Conservation (phyloP, 164 flowering plant species). For the Brasenia schreberi region DNA sequence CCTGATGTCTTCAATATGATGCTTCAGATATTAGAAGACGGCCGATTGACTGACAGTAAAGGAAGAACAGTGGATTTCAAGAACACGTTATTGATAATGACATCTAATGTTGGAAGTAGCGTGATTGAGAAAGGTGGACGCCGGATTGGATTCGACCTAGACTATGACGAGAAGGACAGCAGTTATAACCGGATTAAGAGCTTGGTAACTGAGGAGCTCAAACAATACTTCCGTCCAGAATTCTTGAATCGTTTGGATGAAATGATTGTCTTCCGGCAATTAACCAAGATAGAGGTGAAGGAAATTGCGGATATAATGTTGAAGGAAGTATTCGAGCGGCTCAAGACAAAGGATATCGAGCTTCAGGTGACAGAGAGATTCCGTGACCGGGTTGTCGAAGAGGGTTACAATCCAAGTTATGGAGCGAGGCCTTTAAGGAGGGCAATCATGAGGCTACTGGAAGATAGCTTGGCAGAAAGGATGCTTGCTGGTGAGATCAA, state of each 20-base stretch:
- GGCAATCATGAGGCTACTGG: conserved; percentile 79
- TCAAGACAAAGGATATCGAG: conserved; percentile 47
- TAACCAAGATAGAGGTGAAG: conserved; percentile 70
- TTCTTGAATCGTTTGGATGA: conserved; percentile 81
- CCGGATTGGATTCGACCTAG: conserved; percentile 59
- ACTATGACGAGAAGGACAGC: conserved; percentile 63
- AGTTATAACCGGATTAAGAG: conserved; percentile 78
- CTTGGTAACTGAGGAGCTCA: conserved; percentile 66
- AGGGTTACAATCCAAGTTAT: conserved; percentile 79
- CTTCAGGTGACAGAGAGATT: conserved; percentile 78
- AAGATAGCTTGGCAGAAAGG: conserved; percentile 81
- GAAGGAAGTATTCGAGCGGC: conserved; percentile 59
- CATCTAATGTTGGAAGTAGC: conserved; percentile 82
- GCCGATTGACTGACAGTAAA: conserved; percentile 82
- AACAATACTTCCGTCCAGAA: conserved; percentile 77
- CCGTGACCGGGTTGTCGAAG: conserved; percentile 63
- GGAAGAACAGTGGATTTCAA: conserved; percentile 85
- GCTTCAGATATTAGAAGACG: conserved; percentile 91
- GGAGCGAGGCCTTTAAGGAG: conserved; percentile 81
- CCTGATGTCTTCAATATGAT: conserved; percentile 95
- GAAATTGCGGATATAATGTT: conserved; percentile 81
- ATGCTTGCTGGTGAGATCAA: conserved; percentile 76
- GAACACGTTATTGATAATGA: conserved; percentile 80
- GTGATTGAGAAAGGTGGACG: conserved; percentile 75
- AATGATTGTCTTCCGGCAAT: conserved; percentile 81